These are phyloP conservation scores for Grosmannia penicillata DNA, from an alignment of 2,329 filamentous ascomycete genomes.

Conservation along the genomic window DNA sequence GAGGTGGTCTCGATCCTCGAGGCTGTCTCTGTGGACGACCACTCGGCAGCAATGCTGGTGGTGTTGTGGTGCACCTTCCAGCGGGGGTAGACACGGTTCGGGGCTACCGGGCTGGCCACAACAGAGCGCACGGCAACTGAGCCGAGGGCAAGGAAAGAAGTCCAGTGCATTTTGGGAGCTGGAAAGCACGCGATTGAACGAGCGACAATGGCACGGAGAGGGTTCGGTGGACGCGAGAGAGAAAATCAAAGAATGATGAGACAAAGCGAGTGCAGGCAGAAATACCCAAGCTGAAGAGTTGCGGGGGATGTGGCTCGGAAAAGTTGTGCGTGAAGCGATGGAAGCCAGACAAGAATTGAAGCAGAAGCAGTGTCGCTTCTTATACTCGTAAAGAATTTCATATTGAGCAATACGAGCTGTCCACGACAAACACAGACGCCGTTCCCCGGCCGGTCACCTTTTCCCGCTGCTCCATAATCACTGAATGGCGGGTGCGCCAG, in stretches of 20 bases:
- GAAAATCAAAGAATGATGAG: background rate
- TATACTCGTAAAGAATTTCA: no score
- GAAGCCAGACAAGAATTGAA: no score
- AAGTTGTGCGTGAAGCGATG: no score
- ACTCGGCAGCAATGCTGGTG: no score
- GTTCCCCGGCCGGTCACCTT: no score
- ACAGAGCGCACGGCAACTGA: slow-evolving; percentile 3
- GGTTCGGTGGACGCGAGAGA: background rate
- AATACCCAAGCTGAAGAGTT: background rate
- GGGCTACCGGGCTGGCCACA: slow-evolving; percentile 3
- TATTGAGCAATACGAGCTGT: no score
- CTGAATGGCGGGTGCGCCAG: no score
- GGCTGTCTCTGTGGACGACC: background rate
- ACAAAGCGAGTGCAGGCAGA: background rate
- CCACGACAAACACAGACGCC: no score
- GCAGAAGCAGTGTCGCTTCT: no score
- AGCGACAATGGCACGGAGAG: background rate
- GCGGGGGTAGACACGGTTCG: background rate
- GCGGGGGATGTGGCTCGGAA: background rate
- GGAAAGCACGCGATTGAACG: background rate
- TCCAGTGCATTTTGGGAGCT: slow-evolving; percentile 6
- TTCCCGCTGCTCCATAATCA: no score
- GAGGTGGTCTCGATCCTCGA: background rate
- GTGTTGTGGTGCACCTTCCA: background rate
- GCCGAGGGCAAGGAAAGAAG: slow-evolving; percentile 6